Base-by-base conservation (phyloP, 164 flowering plant species). In the Cinnamomum chago region DNA sequence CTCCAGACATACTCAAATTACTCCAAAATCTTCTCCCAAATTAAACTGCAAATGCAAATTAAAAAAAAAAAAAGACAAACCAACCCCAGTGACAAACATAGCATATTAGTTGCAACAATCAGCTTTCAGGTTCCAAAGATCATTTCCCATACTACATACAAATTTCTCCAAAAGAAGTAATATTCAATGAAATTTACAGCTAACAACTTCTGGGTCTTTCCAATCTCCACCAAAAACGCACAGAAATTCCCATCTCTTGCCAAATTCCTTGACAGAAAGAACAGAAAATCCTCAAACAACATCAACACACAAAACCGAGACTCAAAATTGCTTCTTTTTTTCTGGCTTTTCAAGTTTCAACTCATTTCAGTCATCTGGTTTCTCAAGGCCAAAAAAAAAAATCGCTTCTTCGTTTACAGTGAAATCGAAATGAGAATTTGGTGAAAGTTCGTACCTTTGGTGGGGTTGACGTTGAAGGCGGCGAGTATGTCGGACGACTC, bases 401-500 rank as follows among this genome's bases (percentile, higher is more conserved):
- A 55, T 55, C n/a, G 5, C n/a, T n/a, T n/a, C n/a, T n/a, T n/a
- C n/a, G 17, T 55, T 20, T 55, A 55, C 60, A 15, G 17, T 55
- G 47, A 40, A 40, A 40, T 40, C 10, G 47, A 40, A 40, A 40
- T 7, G 47, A 40, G 47, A 40, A 40, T 40, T 40, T 40, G 47
- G 20, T 14, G 60, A 55, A 55, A 55, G 47, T n/a, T 20, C 7
- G 69, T 62, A 80, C 77, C 81, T n/a, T 66, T 76, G 30, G 83
- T 50, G 76, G 87, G 81, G 72, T 80, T 70, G 70, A 86, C 50
- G 70, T 86, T 79, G 84, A 95, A 95, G 75, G 58, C 77, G 50
- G 99, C 98, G 50, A 95, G 94, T 2, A 81, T 79, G 58, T 93
- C 96, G 5, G 88, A 73, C 10, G 93, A 83, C 71, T 95, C 99